phyloP scores from a whole-genome alignment of 1,139 yeast genomes.

The Debaryomyces nepalensis region DNA sequence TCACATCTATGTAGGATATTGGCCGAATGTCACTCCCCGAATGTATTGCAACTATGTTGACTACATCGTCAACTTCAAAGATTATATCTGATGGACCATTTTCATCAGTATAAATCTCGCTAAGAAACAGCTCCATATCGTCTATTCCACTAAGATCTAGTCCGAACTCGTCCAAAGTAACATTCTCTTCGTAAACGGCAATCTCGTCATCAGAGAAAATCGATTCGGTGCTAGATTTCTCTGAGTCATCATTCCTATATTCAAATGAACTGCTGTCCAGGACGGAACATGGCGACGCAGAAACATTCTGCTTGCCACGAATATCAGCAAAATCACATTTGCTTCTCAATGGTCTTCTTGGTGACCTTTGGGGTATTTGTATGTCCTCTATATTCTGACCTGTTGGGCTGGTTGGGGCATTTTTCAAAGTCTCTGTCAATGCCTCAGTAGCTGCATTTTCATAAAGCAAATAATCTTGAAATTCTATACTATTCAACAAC shows the following conservation, averaged over 20 bases:
- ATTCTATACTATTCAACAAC: background rate
- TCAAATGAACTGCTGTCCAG: constrained; percentile 12
- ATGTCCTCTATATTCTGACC: constrained; percentile 1
- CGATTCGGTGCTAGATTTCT: constrained; percentile 22
- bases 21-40: constrained; percentile 11
- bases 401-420: too few species aligned
- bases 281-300: constrained; percentile 4
- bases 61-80: constrained; percentile 28
- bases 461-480: constrained; percentile 6
- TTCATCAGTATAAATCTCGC: constrained; percentile 25
- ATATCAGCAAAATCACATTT: background rate
- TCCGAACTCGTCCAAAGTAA: constrained; percentile 16
- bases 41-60: constrained; percentile 26
- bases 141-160: constrained; percentile 23
- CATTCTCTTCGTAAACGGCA: constrained; percentile 6
- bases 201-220: constrained; percentile 24
- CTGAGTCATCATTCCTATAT: constrained; percentile 7
- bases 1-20: constrained; percentile 1
- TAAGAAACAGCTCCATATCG: constrained; percentile 24
- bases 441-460: background rate
- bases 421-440: background rate
- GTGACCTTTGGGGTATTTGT: constrained; percentile 6
- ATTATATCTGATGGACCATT: constrained; percentile 22
- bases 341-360: constrained; percentile 7
- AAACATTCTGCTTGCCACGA: background rate